A percentile compares a stretch with the other conserved stretches of the same genome.
Evolutionary conservation across 805 yeast species (phyloP).

Genomic region (Diddensiella caesifluorescens): DNA sequence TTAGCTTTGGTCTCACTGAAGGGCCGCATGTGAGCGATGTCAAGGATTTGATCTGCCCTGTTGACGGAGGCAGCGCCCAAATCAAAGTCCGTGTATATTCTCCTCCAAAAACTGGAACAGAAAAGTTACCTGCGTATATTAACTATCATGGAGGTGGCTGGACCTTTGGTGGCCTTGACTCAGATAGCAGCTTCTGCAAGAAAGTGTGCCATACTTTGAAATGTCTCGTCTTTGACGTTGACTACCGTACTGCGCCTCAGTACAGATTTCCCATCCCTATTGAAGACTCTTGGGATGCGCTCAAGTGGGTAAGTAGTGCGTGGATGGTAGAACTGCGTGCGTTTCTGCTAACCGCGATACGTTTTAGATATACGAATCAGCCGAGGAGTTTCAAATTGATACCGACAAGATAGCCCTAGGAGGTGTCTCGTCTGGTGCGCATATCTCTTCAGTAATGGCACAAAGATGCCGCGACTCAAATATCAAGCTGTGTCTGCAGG

Average conservation of each 20-base stretch:
- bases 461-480: constrained; percentile 8
- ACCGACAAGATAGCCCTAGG: background rate
- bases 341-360: background rate
- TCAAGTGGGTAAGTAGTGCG: background rate
- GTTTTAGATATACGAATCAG: background rate
- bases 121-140: constrained; percentile 4
- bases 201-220: constrained; percentile 6
- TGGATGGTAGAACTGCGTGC: background rate
- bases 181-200: constrained; percentile 5
- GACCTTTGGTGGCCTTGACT: constrained; percentile 7
- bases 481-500: constrained; percentile 4
- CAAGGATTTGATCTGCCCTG: background rate
- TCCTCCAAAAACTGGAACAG: background rate
- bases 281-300: constrained; percentile 2
- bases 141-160: constrained; percentile 13
- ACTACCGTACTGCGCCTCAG: background rate
- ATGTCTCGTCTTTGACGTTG: constrained; percentile 7
- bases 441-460: constrained; percentile 2
- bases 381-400: background rate
- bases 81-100: constrained; percentile 7
- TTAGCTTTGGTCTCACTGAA: constrained; percentile 5
- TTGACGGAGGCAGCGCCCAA: constrained; percentile 6
- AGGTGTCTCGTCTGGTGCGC: constrained; percentile 3
- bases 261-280: background rate
- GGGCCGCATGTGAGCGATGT: constrained; percentile 8